phyloP scores from a whole-genome alignment of 1,284 basidiomycete genomes.

The Melampsora americana region DNA sequence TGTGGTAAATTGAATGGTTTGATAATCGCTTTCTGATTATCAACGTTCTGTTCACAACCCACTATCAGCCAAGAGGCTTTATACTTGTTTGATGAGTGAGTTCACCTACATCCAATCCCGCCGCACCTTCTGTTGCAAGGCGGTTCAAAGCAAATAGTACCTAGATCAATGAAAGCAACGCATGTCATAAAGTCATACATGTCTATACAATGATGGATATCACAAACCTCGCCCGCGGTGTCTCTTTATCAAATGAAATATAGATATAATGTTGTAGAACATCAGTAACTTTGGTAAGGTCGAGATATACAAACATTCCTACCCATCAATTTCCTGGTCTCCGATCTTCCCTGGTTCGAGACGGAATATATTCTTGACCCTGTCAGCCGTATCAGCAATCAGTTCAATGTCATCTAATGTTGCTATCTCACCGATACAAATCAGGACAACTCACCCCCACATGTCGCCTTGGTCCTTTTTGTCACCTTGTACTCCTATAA shows the following conservation, averaged over 20 bases:
- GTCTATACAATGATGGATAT: neutral
- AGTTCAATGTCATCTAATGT: too few relatives aligned
- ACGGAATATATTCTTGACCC: neutral
- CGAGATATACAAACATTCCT: neutral
- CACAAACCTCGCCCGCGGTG: neutral
- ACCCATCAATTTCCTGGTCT: constrained; percentile 5
- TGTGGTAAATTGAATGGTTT: neutral
- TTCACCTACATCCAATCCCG: neutral
- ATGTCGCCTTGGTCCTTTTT: constrained; percentile 39
- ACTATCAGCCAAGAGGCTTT: neutral
- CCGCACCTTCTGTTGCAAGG: neutral
- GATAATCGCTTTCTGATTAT: neutral
- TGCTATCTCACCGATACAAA: neutral
- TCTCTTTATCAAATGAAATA: neutral
- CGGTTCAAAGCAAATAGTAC: constrained; percentile 2
- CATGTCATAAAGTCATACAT: too few relatives aligned
- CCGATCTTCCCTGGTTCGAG: neutral
- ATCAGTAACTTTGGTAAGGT: too few relatives aligned
- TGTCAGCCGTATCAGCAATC: neutral
- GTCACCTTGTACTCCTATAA: constrained; percentile 39
- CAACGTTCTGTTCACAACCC: neutral
- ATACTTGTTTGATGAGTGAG: too few relatives aligned
- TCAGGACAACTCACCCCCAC: constrained; percentile 27
- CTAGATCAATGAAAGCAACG: neutral
- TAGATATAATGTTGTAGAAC: too few relatives aligned